A percentile compares a stretch with the other conserved stretches of the same genome.
Evolutionary conservation across 1,284 basidiomycete genomes (phyloP).

Genomic region (Malassezia nana): DNA sequence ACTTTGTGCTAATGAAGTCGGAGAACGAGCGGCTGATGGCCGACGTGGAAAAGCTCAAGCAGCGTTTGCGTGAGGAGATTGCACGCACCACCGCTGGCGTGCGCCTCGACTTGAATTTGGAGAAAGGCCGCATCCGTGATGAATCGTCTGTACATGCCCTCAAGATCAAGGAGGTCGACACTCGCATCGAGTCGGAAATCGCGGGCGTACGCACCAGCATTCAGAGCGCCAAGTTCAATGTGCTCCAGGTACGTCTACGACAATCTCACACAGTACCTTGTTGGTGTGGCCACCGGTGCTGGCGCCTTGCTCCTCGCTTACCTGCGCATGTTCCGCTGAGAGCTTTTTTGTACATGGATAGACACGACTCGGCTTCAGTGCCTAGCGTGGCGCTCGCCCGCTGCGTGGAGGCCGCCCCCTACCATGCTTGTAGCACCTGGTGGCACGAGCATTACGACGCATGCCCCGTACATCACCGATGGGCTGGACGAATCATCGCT

Average conservation of each 20-base stretch:
- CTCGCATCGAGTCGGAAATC: constrained; percentile 92
- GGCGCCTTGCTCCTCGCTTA: constrained; percentile 78
- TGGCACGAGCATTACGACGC: constrained; percentile 29
- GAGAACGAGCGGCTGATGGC: constrained; percentile 83
- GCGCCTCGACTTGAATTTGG: constrained; percentile 84
- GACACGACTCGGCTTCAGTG: neutral
- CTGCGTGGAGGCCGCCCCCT: neutral
- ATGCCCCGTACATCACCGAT: constrained; percentile 39
- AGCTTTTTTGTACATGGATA: neutral
- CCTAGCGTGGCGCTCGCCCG: too few species aligned
- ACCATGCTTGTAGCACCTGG: constrained; percentile 1
- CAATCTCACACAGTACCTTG: constrained; percentile 29
- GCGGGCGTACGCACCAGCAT: constrained; percentile 78
- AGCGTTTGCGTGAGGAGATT: constrained; percentile 70
- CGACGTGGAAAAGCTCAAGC: constrained; percentile 93
- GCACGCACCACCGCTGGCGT: constrained; percentile 88
- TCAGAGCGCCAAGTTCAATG: constrained; percentile 71
- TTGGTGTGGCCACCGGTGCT: constrained; percentile 63
- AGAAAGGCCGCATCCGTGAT: constrained; percentile 90
- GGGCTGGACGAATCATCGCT: constrained; percentile 29
- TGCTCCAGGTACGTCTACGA: constrained; percentile 28
- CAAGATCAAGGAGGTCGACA: constrained; percentile 97
- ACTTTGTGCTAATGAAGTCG: constrained; percentile 85
- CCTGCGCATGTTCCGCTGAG: constrained; percentile 53
- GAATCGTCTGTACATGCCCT: constrained; percentile 84